A percentile compares a stretch with the other conserved stretches of the same genome.
These are phyloP conservation scores for Epicoccum nigrum DNA, from an alignment of 2,329 filamentous ascomycete genomes.

Conservation along the genomic window DNA sequence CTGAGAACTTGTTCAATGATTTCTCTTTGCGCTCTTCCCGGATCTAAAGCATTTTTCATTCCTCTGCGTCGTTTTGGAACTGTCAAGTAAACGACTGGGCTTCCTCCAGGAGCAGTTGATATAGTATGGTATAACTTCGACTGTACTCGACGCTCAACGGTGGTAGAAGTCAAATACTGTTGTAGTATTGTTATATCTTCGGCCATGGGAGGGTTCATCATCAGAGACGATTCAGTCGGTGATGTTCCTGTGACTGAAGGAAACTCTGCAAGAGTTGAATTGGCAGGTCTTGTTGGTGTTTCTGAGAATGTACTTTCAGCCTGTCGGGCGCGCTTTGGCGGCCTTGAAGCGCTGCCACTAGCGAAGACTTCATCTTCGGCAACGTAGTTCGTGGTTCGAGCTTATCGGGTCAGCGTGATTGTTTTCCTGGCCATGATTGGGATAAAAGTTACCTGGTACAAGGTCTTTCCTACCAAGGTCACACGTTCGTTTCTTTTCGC, in stretches of 20 bases:
- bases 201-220: slow-evolving; percentile 31
- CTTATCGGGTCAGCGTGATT: not conserved
- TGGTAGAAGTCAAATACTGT: slow-evolving; percentile 22
- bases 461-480: slow-evolving; percentile 1
- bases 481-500: slow-evolving; percentile 18
- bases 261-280: slow-evolving; percentile 2
- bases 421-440: not conserved
- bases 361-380: not conserved
- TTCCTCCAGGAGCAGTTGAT: slow-evolving; percentile 17
- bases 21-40: slow-evolving; percentile 23
- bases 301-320: not conserved
- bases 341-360: not conserved
- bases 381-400: not conserved
- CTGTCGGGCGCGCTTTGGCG: not conserved
- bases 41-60: slow-evolving; percentile 16
- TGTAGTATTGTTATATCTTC: slow-evolving; percentile 29
- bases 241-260: slow-evolving; percentile 16
- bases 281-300: not conserved
- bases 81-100: slow-evolving; percentile 27
- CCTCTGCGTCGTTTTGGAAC: slow-evolving; percentile 25
- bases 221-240: slow-evolving; percentile 24
- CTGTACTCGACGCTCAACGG: not conserved
- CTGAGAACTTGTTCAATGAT: slow-evolving; percentile 26
- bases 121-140: slow-evolving; percentile 20
- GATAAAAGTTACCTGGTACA: not conserved